Percentiles rank a stretch among this genome's conserved stretches.
Evolutionary conservation across 139 green algal species (phyloP).

Genomic region (Chlorella sp.): DNA sequence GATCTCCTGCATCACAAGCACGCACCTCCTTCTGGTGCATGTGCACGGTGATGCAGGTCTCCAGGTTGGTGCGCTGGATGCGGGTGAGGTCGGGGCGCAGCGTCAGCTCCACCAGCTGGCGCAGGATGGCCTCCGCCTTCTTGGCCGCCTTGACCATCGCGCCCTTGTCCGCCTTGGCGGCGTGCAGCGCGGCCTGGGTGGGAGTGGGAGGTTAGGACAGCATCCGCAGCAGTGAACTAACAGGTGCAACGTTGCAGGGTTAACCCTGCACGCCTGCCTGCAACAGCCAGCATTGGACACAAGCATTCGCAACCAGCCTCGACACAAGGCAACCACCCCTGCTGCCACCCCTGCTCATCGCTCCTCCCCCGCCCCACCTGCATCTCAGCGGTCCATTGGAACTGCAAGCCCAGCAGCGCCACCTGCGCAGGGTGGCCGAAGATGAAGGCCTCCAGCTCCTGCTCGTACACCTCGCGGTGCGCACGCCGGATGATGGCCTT

Average conservation of each 20-base stretch:
- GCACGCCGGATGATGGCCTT: slow-evolving; percentile 87
- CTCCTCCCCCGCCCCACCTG: slow-evolving; percentile 57
- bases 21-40: slow-evolving; percentile 97
- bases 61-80: slow-evolving; percentile 92
- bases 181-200: slow-evolving; percentile 22
- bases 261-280: neutral
- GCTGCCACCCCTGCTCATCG: neutral
- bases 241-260: neutral
- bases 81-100: slow-evolving; percentile 80
- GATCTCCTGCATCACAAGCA: too few relatives aligned
- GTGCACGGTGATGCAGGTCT: slow-evolving; percentile 98
- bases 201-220: neutral
- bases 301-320: too few relatives aligned
- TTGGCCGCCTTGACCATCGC: slow-evolving; percentile 90
- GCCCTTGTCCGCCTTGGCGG: slow-evolving; percentile 88
- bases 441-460: slow-evolving; percentile 88
- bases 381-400: slow-evolving; percentile 95
- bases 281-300: neutral
- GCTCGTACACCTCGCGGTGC: slow-evolving; percentile 85
- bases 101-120: slow-evolving; percentile 91
- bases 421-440: slow-evolving; percentile 90
- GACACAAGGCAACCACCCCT: too few relatives aligned
- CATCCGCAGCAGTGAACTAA: neutral
- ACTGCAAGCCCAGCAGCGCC: slow-evolving; percentile 94
- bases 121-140: slow-evolving; percentile 80